A percentile compares a stretch with the other conserved stretches of the same genome.
Evolutionary conservation across 371 early-diverging fungal genomes (phyloP).

Genomic region (Lichtheimia ornata): DNA sequence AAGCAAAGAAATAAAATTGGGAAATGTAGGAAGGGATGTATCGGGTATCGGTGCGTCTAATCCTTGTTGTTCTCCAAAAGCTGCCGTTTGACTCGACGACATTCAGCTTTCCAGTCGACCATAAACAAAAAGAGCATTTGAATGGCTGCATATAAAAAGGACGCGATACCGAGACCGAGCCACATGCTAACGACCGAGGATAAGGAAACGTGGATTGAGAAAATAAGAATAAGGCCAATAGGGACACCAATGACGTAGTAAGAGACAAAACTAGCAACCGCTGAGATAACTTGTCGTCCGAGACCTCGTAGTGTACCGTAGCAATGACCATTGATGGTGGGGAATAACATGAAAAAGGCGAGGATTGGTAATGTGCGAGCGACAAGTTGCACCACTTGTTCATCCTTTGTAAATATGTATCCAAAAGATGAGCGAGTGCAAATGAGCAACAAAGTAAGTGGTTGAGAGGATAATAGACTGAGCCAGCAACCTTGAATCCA

Average conservation of each 20-base stretch:
- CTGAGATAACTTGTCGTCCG: conserved; percentile 63
- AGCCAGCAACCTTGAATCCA: conserved; percentile 4
- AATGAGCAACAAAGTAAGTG: conserved; percentile 23
- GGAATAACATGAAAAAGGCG: conserved; percentile 70
- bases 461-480: not conserved
- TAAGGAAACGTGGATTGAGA: conserved; percentile 25
- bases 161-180: conserved; percentile 53
- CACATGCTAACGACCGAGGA: conserved; percentile 63
- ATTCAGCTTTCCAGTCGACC: conserved; percentile 13
- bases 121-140: conserved; percentile 11
- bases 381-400: conserved; percentile 60
- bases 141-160: conserved; percentile 20
- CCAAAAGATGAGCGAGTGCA: conserved; percentile 47
- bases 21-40: too few relatives aligned
- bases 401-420: conserved; percentile 60
- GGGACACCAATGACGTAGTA: conserved; percentile 61
- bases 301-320: conserved; percentile 67
- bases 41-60: too few relatives aligned
- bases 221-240: conserved; percentile 54
- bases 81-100: not conserved
- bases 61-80: too few relatives aligned
- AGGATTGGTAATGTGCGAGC: conserved; percentile 68
- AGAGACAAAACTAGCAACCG: conserved; percentile 54
- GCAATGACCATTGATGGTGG: conserved; percentile 56
- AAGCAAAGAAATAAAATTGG: too few relatives aligned